Evolutionary conservation across 2,329 filamentous ascomycete genomes (phyloP), one percentile per base, ranked within the genome.

Genomic region (Ophiostoma fasciatum): DNA sequence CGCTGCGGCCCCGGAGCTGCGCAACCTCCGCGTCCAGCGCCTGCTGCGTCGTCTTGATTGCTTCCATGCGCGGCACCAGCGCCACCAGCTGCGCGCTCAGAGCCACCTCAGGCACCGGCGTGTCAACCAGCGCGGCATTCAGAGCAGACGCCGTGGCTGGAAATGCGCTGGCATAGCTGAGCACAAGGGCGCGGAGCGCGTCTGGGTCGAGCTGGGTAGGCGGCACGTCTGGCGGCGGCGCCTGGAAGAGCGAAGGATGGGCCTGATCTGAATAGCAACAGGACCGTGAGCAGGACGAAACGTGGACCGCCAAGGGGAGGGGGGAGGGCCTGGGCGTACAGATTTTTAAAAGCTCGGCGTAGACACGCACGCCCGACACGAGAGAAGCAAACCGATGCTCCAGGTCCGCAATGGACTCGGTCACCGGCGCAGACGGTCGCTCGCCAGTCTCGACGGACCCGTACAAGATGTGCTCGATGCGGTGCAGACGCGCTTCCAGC

Each of bases 1-100:
- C 81, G 58, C 69, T 87, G 45, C 66, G 67, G 42, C 58, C 67
- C 51, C 73, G 67, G 51, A 80, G 64, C 52, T 70, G 70, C 17
- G 68, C 69, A 42, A 82, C 69, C 53, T 78, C 72, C 32, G 64
- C 62, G 27, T 56, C 63, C 54, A 83, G 78, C 13, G 69, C 64
- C 15, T 67, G 52, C 48, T 84, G 79, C 4, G 66, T 67, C 0
- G 66, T 63, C 43, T 73, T 68, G 14, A 74, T 57, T 15, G 65
- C 68, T 45, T 67, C 68, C 59, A 84, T 77, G 31, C 74, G 65
- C 8, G 75, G 73, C 26, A 64, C 54, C 31, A 81, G 58, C 2
- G 64, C 59, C 3, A 74, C 66, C 6, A 84, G 59, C 25, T 61
- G 59, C 4, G 71, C 64, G 47, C 65, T 71, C 26, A 67, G 59